Evolutionary conservation across 805 yeast species (phyloP).

Genomic region (Candida nitratophila): DNA sequence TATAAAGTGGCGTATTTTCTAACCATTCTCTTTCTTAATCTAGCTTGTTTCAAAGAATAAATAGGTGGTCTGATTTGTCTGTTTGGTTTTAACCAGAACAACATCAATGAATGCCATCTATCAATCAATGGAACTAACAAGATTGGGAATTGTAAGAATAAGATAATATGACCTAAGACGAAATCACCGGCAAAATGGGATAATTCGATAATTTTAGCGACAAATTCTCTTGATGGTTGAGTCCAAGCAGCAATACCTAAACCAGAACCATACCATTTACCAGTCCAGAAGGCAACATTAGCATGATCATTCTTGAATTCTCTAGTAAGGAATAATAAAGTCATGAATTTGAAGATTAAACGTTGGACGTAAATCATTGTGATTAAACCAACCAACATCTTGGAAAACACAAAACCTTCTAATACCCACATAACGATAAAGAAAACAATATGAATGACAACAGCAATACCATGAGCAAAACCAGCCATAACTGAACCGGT

Average conservation of each 20-base stretch:
- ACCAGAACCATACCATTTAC: constrained; percentile 96
- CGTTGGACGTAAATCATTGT: constrained; percentile 86
- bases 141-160: constrained; percentile 86
- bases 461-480: constrained; percentile 92
- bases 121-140: constrained; percentile 82
- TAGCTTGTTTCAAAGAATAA: constrained; percentile 92
- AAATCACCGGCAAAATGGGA: constrained; percentile 97
- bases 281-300: constrained; percentile 99
- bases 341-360: constrained; percentile 76
- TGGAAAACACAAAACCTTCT: constrained; percentile 85
- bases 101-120: constrained; percentile 96
- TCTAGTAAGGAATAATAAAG: constrained; percentile 74
- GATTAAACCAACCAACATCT: constrained; percentile 80
- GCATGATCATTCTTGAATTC: constrained; percentile 95
- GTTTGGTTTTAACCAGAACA: constrained; percentile 97
- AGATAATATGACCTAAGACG: constrained; percentile 80
- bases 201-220: constrained; percentile 88
- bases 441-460: constrained; percentile 76
- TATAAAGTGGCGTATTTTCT: constrained; percentile 83
- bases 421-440: constrained; percentile 96
- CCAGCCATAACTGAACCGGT: constrained; percentile 95
- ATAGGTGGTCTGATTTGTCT: constrained; percentile 98
- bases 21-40: constrained; percentile 95
- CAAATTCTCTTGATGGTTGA: constrained; percentile 92
- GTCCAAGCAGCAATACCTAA: constrained; percentile 91